Conservation (phyloP, 1,284 basidiomycete species). For the Crucibulum parvulum region DNA sequence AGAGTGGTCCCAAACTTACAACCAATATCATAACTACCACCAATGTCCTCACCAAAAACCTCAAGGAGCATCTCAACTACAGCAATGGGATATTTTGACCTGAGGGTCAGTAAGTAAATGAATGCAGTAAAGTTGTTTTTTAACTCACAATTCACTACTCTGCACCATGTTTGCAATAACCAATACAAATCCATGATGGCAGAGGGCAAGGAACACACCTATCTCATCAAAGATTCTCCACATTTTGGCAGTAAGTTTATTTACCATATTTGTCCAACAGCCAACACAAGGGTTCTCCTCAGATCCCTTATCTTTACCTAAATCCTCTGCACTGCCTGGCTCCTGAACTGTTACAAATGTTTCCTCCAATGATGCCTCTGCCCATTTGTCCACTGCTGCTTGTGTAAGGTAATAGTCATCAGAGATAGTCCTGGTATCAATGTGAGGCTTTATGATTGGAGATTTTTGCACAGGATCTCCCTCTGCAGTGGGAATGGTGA, state of each 20-base stretch:
- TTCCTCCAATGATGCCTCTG: constrained; percentile 3
- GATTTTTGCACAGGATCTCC: background rate
- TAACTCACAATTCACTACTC: constrained; percentile 34
- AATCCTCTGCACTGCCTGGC: background rate
- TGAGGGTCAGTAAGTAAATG: constrained; percentile 10
- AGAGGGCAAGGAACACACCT: constrained; percentile 30
- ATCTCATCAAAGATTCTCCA: constrained; percentile 36
- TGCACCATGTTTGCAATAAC: constrained; percentile 30
- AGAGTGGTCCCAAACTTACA: constrained; percentile 25
- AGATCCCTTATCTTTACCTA: background rate
- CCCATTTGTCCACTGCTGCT: constrained; percentile 22
- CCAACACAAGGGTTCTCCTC: constrained; percentile 16
- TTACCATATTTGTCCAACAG: constrained; percentile 29
- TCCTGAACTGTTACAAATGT: background rate
- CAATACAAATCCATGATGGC: constrained; percentile 26
- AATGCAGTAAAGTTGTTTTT: background rate
- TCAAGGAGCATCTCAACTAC: constrained; percentile 26
- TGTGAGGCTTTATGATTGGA: constrained; percentile 6
- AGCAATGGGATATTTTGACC: constrained; percentile 41
- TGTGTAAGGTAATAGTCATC: constrained; percentile 22
- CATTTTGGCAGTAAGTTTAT: constrained; percentile 25
- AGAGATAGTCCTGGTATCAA: constrained; percentile 13
- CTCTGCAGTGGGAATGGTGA: background rate
- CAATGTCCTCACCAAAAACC: constrained; percentile 25
- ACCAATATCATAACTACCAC: constrained; percentile 28